Evolutionary conservation across 352 stramenopile species (phyloP), one percentile per base, ranked within the genome.

Genomic region (Pythium brachiatum): DNA sequence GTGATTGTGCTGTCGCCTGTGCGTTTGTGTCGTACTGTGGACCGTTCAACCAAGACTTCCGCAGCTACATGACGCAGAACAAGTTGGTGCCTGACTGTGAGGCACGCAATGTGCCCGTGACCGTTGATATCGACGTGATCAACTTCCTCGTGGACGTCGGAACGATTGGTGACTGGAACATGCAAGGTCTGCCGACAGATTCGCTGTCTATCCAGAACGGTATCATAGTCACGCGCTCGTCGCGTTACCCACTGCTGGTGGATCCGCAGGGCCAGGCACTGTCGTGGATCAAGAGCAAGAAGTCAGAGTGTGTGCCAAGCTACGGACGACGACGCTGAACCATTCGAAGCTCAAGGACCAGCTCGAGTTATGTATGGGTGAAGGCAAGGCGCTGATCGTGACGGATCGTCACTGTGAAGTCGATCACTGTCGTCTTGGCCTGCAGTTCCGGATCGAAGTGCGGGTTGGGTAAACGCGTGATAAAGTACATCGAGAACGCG

Each of bases 401-500:
- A n/a, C n/a, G n/a, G n/a, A n/a, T n/a, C n/a, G n/a, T 4, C 76
- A 91, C n/a, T 74, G 82, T 23, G 79, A 99, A 99, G 82, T 99
- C 96, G 41, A 99, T 98, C 47, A 99, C 86, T 0, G 96, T 99
- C 0, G 96, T 98, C 73, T 99, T 99, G 5, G 97, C 97, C 74
- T 99, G 96, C 21, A 99, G 72, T 64, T 99, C 97, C 1, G 97
- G 97, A 7, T 87, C 95, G 52, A 99, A 99, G 70, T 96, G 97
- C 43, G 97, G 97, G 66, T 99, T 99, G 16, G 97, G 96, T 55
- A 99, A 74, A 1, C 97, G 81, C 5, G 97, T 99, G 64, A 99
- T 99, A 62, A 99, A 99, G 70, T 98, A 99, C 78, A 99, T 92
- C 47, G 92, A 97, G 70, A 99, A 99, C 20, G 90, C 92, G 9